These are phyloP conservation scores for Aspergillus vadensis DNA, from an alignment of 2,329 filamentous ascomycete genomes.

Conservation along the genomic window DNA sequence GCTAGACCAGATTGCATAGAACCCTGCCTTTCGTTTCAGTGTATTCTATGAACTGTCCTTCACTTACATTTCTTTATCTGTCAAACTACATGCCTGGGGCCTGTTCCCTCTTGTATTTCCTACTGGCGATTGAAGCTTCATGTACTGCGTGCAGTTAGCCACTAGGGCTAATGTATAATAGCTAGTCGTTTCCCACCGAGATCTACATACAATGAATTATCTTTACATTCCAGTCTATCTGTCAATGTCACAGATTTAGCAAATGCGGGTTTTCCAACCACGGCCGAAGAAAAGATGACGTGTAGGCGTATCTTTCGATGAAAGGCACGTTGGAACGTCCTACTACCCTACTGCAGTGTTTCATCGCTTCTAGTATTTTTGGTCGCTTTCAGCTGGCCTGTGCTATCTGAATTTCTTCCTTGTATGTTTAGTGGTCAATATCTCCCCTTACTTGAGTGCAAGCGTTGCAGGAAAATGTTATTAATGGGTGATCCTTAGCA, in stretches of 20 bases:
- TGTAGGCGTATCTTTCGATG: no score
- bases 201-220: slow-evolving; percentile 14
- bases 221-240: not conserved
- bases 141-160: slow-evolving; percentile 3
- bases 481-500: no score
- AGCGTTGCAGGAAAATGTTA: no score
- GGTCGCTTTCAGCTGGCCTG: no score
- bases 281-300: no score
- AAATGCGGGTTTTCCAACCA: no score
- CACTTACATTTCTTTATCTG: not conserved
- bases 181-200: slow-evolving; percentile 3
- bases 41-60: not conserved
- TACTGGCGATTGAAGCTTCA: not conserved
- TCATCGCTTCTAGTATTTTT: no score
- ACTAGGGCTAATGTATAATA: slow-evolving; percentile 21
- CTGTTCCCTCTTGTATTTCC: slow-evolving; percentile 3
- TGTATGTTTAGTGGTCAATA: no score
- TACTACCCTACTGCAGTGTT: no score
- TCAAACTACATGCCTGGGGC: slow-evolving; percentile 2
- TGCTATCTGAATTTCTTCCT: no score
- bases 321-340: no score
- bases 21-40: not conserved
- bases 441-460: no score
- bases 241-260: not conserved
- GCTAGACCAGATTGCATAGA: slow-evolving; percentile 12